These are phyloP conservation scores for Cucumis melo DNA, from an alignment of 306 rosid species.

Conservation along the genomic window DNA sequence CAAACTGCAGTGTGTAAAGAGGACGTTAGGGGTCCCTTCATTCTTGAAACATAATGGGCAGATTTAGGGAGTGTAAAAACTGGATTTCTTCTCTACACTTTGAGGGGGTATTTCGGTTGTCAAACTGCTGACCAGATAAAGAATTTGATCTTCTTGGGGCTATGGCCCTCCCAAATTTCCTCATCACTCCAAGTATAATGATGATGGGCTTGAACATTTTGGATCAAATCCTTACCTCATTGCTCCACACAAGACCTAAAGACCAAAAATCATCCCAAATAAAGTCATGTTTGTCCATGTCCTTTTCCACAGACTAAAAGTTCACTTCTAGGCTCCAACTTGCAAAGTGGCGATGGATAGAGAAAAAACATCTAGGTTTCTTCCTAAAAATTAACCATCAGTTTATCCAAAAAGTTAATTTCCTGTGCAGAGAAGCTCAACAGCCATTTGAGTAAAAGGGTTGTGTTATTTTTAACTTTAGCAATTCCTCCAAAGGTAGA, in stretches of 20 bases:
- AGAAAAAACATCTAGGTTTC: neutral
- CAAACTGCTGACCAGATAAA: neutral
- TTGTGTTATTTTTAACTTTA: neutral
- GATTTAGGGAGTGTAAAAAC: neutral
- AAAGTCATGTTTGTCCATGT: neutral
- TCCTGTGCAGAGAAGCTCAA: neutral
- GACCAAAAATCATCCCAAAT: neutral
- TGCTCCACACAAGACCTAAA: neutral
- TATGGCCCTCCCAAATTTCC: neutral
- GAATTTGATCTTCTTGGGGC: neutral
- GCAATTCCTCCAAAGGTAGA: neutral
- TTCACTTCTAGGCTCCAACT: neutral
- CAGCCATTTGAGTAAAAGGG: neutral
- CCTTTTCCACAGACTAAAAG: neutral
- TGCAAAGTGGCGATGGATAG: neutral
- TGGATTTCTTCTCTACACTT: neutral
- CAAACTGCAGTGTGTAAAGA: neutral
- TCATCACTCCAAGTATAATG: neutral
- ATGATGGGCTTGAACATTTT: neutral
- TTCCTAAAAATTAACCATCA: neutral
- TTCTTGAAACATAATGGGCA: neutral
- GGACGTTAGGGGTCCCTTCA: neutral
- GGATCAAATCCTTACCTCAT: neutral
- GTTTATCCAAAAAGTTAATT: neutral
- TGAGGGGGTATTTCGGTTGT: neutral